Base-by-base conservation (phyloP, 805 yeast genomes). In the Myxozyma lipomycoides region DNA sequence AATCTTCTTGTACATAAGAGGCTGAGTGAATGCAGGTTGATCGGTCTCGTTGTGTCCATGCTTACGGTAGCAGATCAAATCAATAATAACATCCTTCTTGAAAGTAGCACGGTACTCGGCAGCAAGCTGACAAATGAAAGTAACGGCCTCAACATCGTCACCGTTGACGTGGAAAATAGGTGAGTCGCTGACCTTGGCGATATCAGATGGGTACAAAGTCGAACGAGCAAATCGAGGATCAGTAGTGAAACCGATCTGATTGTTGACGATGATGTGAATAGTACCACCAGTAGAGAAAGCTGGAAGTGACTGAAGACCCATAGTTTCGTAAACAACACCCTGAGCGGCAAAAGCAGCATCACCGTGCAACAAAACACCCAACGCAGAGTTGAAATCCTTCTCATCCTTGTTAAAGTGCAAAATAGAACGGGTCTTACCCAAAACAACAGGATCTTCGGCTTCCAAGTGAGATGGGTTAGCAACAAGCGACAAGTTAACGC, bases 91-190 rank as follows among this genome's bases (percentile, higher is more conserved):
- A 68, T 93, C 98, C 53, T 95, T 78, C 76, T 91, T 91, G 93
- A 86, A 93, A 54, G 87, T 83, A 43, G 93, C 86, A 75, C 98
- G 85, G 95, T 96, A 93, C 73, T 93, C 96, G 54, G 98, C 98
- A 60, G 98, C 98, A 70, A 93, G 78, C 71, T 88, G 85, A 80
- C 90, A 90, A 63, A 91, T 82, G 68, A 84, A 93, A 45, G 88
- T 85, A 53, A 85, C 84, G 40, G 95, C 86, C 76, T 93, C 99
- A 59, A 88, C 89, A 68, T 93, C 98, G 71, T 93, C 98, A 22
- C 98, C 97, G 67, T 93, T 93, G 45, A 93, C 98, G 73, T 93
- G 99, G 95, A 93, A 93, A 64, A 93, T 89, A 57, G 99, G 99
- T 22, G 98, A 96, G 68, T 91, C 90, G 71, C 88, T 86, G 32